Evolutionary conservation across 2,329 filamentous ascomycete genomes (phyloP), one percentile per base, ranked within the genome.

Genomic region (Monosporascus sp.): DNA sequence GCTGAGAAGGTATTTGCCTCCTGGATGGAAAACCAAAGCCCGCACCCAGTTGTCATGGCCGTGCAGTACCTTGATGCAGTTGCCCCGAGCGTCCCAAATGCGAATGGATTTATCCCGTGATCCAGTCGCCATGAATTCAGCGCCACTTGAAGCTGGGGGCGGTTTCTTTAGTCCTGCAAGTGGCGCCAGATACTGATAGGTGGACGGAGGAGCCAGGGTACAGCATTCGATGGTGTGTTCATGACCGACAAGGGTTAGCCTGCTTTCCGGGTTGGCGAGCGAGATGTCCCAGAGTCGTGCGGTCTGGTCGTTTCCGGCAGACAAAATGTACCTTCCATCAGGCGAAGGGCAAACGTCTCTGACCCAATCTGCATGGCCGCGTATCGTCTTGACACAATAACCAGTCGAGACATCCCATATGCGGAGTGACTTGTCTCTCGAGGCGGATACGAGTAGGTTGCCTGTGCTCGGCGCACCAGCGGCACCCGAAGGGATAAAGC

Each of bases 31-130:
- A 9, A 91, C 85, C 6, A 97, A 72, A 1, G 82, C 88, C 35
- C 91, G 85, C 8, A 97, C 84, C 93, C 93, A 97, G 68, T 97
- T 97, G 69, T 97, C 92, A 68, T 97, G 93, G 2, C 93, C 93
- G 1, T 85, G 74, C 1, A 97, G 77, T 0, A 88, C 94, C 69
- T 91, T 93, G 67, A 97, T 85, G 58, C 90, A 83, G 11, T 87
- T 91, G 35, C 93, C 93, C 51, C 91, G 82, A 11, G 86, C 81
- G 68, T 96, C 90, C 91, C 92, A 97, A 7, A 97, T 74, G 63
- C 86, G 87, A 66, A 97, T 96, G 0, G 86, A 88, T 75, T 96
- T 97, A 71, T 97, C 93, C 68, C 93, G 79, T 8, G 88, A 88
- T 9, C 91, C 93, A 0, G 92, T 96, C 0, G 92, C 93, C 67